These are phyloP conservation scores for Kluyveromyces sp. DNA, from an alignment of 1,139 yeast genomes.

Conservation along the genomic window DNA sequence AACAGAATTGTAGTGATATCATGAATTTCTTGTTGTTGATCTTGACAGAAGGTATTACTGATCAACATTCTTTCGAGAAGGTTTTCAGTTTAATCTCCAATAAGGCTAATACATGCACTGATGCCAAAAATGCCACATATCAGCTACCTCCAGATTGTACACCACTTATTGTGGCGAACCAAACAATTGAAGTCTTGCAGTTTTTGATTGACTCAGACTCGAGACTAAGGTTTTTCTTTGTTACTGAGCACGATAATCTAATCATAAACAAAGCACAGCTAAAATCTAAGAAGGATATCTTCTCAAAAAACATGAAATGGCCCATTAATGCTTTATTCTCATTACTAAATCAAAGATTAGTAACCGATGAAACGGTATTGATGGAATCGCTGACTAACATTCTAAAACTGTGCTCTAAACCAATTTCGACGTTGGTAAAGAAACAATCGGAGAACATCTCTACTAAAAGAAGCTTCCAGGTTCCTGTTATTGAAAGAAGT, in stretches of 20 bases:
- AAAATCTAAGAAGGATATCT: constrained; percentile 34
- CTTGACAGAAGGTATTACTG: constrained; percentile 65
- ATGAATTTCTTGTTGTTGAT: constrained; percentile 62
- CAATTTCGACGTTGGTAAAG: constrained; percentile 48
- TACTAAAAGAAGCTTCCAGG: constrained; percentile 36
- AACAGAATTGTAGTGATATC: constrained; percentile 74
- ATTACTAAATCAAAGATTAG: constrained; percentile 54
- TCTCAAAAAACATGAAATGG: constrained; percentile 45
- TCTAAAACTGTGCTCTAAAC: constrained; percentile 70
- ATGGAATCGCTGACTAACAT: constrained; percentile 73
- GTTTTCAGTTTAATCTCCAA: constrained; percentile 53
- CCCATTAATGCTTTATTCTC: constrained; percentile 67
- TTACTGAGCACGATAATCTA: constrained; percentile 72
- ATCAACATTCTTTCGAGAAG: constrained; percentile 55
- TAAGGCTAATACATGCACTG: constrained; percentile 29
- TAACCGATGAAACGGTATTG: constrained; percentile 65
- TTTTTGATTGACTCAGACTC: constrained; percentile 62
- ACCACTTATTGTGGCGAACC: constrained; percentile 66
- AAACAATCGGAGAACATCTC: constrained; percentile 19
- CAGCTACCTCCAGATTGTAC: constrained; percentile 58
- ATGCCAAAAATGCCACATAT: constrained; percentile 11
- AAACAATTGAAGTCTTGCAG: constrained; percentile 69
- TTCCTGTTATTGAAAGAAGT: constrained; percentile 61
- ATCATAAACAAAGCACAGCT: constrained; percentile 38
- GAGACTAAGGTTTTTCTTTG: constrained; percentile 66